phyloP scores from a whole-genome alignment of 176 grass and related monocot genomes.

The Tillandsia fasciculata region DNA sequence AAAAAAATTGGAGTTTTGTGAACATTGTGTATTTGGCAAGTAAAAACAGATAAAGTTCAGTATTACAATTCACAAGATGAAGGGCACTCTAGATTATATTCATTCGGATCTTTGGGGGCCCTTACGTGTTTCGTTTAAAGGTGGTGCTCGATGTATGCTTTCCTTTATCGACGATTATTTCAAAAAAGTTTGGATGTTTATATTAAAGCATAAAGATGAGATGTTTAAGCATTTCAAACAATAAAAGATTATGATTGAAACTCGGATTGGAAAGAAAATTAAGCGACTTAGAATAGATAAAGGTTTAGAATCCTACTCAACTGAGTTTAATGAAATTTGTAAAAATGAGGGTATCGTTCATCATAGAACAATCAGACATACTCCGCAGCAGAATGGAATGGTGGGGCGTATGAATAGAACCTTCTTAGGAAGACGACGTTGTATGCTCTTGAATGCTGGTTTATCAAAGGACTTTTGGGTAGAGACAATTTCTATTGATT shows the following conservation, averaged over 20 bases:
- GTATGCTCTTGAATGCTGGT: constrained; percentile 9
- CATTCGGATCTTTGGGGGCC: neutral
- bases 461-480: constrained; percentile 6
- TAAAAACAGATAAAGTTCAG: neutral
- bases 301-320: neutral
- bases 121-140: neutral
- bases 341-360: neutral
- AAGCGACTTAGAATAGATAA: neutral
- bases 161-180: neutral
- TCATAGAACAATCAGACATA: neutral
- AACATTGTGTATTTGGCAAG: neutral
- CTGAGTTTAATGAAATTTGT: neutral
- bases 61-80: neutral
- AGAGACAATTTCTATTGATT: neutral
- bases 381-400: neutral
- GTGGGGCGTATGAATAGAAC: constrained; percentile 16
- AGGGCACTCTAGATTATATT: neutral
- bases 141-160: neutral
- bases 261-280: neutral
- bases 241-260: neutral
- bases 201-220: neutral
- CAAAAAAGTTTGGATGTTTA: neutral
- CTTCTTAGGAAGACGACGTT: constrained; percentile 4
- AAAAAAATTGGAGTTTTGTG: neutral
- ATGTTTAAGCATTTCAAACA: neutral